A percentile compares a stretch with the other conserved stretches of the same genome.
Conservation (phyloP, 495 filamentous ascomycete species). For the Penicillium samsonianum region DNA sequence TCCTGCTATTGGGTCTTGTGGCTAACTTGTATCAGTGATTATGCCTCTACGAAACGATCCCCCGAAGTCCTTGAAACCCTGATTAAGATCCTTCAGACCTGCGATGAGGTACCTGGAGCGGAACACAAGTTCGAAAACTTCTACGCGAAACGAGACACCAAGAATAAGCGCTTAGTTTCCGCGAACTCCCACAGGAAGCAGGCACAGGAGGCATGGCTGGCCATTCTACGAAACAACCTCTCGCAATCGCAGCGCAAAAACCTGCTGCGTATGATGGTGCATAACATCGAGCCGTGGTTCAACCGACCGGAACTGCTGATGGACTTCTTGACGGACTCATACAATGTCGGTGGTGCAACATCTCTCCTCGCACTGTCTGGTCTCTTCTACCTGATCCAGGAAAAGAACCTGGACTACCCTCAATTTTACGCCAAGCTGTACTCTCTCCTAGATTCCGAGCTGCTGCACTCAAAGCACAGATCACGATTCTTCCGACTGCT, state of each 20-base stretch:
- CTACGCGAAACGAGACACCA: slow-evolving; percentile 67
- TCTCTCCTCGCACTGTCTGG: slow-evolving; percentile 89
- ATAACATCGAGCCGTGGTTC: slow-evolving; percentile 85
- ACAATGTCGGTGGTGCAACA: slow-evolving; percentile 78
- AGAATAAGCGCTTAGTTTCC: slow-evolving; percentile 51
- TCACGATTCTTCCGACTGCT: slow-evolving; percentile 91
- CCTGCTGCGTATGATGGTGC: slow-evolving; percentile 70
- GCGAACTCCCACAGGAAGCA: slow-evolving; percentile 49
- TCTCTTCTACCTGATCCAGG: slow-evolving; percentile 90
- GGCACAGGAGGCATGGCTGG: slow-evolving; percentile 83
- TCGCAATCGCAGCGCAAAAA: slow-evolving; percentile 75
- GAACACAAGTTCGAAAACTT: slow-evolving; percentile 67
- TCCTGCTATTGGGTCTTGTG: slow-evolving; percentile 18
- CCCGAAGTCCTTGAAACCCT: slow-evolving; percentile 51
- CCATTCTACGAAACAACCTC: slow-evolving; percentile 64
- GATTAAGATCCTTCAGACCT: slow-evolving; percentile 63
- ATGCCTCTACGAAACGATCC: slow-evolving; percentile 34
- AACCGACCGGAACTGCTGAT: slow-evolving; percentile 82
- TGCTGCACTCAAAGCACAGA: slow-evolving; percentile 91
- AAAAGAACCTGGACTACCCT: slow-evolving; percentile 94
- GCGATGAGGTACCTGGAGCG: slow-evolving; percentile 62
- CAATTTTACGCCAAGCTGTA: slow-evolving; percentile 94
- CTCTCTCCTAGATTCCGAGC: slow-evolving; percentile 77
- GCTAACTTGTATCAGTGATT: slow-evolving; percentile 37
- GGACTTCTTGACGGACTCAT: slow-evolving; percentile 95